A percentile compares a stretch with the other conserved stretches of the same genome.
Conservation (phyloP, 345 rosid species). For the Cochlearia excelsa region DNA sequence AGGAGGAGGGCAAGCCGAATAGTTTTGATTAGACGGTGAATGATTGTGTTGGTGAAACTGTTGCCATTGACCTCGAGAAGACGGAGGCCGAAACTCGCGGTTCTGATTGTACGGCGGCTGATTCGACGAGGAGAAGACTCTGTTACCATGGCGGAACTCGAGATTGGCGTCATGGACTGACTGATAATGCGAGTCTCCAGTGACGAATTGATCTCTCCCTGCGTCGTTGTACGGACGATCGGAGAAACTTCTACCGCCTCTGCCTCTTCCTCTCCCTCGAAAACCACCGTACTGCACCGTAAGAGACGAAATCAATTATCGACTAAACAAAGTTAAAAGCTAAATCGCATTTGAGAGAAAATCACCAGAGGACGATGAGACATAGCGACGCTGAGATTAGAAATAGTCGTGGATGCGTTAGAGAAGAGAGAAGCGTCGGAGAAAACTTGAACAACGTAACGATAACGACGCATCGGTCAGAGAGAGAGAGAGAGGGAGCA, state of each 20-base stretch:
- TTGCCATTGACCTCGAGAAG: conserved; percentile 30
- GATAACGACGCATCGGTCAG: conserved; percentile 42
- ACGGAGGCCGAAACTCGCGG: conserved; percentile 23
- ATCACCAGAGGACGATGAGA: conserved; percentile 50
- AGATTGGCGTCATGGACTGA: conserved; percentile 48
- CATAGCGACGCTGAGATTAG: conserved; percentile 40
- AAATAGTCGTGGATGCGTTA: conserved; percentile 19
- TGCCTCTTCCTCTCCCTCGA: conserved; percentile 45
- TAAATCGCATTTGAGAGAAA: not conserved
- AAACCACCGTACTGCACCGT: conserved; percentile 58
- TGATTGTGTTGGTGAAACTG: conserved; percentile 36
- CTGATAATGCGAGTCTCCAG: conserved; percentile 49
- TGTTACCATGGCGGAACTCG: conserved; percentile 38
- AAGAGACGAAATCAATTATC: conserved; percentile 5
- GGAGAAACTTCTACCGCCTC: conserved; percentile 57
- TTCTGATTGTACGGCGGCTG: conserved; percentile 33
- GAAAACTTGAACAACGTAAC: conserved; percentile 22
- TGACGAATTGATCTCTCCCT: conserved; percentile 38
- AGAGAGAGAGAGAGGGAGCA: conserved; percentile 1
- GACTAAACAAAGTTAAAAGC: too few relatives aligned
- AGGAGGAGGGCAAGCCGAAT: conserved; percentile 37
- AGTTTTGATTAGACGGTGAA: conserved; percentile 26
- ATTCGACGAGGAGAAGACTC: conserved; percentile 22
- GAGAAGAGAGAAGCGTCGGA: conserved; percentile 34
- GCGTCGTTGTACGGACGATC: conserved; percentile 38